phyloP scores from a whole-genome alignment of 2,329 filamentous ascomycete species.

The Ophiostoma sp. region DNA sequence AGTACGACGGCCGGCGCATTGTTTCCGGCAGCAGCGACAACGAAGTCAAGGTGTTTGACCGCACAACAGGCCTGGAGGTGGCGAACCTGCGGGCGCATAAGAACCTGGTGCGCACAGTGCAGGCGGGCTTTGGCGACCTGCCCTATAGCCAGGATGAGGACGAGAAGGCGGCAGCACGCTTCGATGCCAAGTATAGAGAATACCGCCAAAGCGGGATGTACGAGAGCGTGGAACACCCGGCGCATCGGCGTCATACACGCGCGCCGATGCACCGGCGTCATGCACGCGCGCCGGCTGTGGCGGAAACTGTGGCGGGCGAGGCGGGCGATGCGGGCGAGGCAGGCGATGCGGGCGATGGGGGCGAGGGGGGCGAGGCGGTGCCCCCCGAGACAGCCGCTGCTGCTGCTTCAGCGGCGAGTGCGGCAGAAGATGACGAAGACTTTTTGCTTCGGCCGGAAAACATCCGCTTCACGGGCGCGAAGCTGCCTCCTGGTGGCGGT shows the following conservation, averaged over 20 bases:
- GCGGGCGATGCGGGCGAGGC: neutral
- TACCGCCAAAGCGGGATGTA: constrained; percentile 46
- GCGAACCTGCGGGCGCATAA: constrained; percentile 77
- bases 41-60: constrained; percentile 92
- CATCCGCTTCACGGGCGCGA: constrained; percentile 75
- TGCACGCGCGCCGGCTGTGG: neutral
- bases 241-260: constrained; percentile 8
- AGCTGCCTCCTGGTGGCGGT: constrained; percentile 83
- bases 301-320: neutral
- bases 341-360: neutral
- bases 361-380: neutral
- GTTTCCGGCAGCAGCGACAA: constrained; percentile 96
- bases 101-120: constrained; percentile 85
- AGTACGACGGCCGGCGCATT: constrained; percentile 89
- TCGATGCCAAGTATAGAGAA: constrained; percentile 56
- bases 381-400: neutral
- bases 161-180: constrained; percentile 62
- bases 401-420: neutral
- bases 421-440: constrained; percentile 41
- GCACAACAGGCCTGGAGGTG: constrained; percentile 77
- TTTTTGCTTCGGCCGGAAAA: constrained; percentile 69
- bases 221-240: neutral
- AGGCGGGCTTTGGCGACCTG: constrained; percentile 87
- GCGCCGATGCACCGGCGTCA: constrained; percentile 11
- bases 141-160: constrained; percentile 75